These are phyloP conservation scores for Colletotrichum navitas DNA, from an alignment of 2,329 filamentous ascomycete genomes.

Conservation along the genomic window DNA sequence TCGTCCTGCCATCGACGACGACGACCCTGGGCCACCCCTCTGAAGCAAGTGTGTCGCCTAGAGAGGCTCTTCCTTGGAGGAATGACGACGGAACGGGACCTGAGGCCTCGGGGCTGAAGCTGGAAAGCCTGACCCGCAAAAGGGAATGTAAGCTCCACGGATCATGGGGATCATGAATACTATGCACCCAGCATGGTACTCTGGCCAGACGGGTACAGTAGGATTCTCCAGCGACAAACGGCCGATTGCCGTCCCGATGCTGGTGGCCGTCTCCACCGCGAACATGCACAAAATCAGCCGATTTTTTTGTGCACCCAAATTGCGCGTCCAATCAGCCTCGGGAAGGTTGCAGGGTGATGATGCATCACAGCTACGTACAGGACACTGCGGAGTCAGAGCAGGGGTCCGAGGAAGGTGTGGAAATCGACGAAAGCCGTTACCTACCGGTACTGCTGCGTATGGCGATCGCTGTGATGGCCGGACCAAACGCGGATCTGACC, in stretches of 20 bases:
- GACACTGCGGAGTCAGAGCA: not conserved
- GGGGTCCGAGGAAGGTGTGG: slow-evolving; percentile 7
- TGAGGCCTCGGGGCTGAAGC: not conserved
- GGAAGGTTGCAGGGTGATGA: not conserved
- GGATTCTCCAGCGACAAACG: not conserved
- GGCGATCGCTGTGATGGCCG: slow-evolving; percentile 39
- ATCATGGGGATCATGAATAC: slow-evolving; percentile 1
- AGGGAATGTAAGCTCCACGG: slow-evolving; percentile 18
- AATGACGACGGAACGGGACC: slow-evolving; percentile 17
- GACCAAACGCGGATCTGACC: slow-evolving; percentile 36
- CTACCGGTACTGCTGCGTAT: not conserved
- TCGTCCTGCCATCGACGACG: not conserved
- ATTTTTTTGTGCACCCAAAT: not conserved
- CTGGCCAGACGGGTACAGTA: not conserved
- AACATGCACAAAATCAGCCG: slow-evolving; percentile 10
- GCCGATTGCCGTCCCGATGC: slow-evolving; percentile 3
- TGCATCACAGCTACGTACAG: no score
- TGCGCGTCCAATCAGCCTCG: not conserved
- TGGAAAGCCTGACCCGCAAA: slow-evolving; percentile 19
- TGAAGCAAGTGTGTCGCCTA: not conserved
- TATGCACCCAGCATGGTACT: not conserved
- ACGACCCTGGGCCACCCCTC: not conserved
- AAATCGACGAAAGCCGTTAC: slow-evolving; percentile 33
- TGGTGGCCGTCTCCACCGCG: not conserved
- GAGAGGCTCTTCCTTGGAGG: not conserved